Evolutionary conservation across 140 eudicot genomes (phyloP).

Genomic region (Oenanthe javanica): DNA sequence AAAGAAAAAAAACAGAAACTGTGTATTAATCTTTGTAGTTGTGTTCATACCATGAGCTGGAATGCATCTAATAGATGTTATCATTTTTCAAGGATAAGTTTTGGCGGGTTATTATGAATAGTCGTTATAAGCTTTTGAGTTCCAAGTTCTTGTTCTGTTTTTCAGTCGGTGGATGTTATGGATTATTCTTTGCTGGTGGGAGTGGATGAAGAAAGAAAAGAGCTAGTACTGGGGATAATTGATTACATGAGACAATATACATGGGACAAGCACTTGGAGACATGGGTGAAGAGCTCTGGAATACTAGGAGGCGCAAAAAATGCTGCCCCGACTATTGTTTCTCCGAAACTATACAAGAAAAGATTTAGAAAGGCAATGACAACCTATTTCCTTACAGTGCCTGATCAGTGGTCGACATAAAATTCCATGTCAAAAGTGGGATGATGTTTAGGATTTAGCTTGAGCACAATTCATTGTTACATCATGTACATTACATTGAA

Average conservation of each 20-base stretch:
- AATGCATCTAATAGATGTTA: neutral
- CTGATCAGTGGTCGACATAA: slow-evolving; percentile 87
- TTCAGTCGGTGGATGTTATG: slow-evolving; percentile 89
- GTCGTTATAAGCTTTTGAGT: neutral
- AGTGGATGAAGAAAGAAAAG: slow-evolving; percentile 72
- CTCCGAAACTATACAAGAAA: slow-evolving; percentile 90
- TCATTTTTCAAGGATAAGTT: neutral
- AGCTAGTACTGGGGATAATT: slow-evolving; percentile 83
- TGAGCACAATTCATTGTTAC: neutral
- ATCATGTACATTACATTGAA: neutral
- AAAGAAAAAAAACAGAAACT: too few relatives aligned
- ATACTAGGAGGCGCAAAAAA: slow-evolving; percentile 93
- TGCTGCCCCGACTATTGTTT: slow-evolving; percentile 80
- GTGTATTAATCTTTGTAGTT: neutral
- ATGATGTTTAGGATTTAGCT: neutral
- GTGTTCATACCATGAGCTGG: neutral
- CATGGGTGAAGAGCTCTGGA: slow-evolving; percentile 98
- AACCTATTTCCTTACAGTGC: slow-evolving; percentile 82
- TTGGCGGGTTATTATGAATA: neutral
- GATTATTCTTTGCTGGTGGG: slow-evolving; percentile 96
- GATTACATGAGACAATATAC: slow-evolving; percentile 96
- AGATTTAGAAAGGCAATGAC: slow-evolving; percentile 99
- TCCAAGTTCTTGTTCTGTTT: neutral
- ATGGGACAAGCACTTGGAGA: slow-evolving; percentile 98
- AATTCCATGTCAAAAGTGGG: neutral